A percentile compares a stretch with the other conserved stretches of the same genome.
phyloP scores from a whole-genome alignment of 495 filamentous ascomycete species.

The Filosporella fistucella region DNA sequence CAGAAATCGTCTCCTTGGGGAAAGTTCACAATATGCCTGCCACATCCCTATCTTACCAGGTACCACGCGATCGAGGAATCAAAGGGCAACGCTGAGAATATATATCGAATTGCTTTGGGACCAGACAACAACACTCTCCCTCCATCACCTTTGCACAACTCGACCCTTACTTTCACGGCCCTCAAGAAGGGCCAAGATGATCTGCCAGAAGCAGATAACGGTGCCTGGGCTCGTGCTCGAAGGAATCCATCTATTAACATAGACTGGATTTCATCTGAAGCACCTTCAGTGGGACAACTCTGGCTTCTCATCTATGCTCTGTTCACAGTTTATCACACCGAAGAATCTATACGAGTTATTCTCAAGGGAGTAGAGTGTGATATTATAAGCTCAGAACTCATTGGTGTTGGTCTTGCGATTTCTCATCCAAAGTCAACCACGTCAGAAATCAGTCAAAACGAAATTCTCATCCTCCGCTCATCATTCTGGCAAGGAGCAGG shows the following conservation, averaged over 20 bases:
- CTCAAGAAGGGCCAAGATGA: background rate
- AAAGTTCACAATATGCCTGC: too few relatives aligned
- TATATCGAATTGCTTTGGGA: too few relatives aligned
- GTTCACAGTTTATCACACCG: conserved; percentile 47
- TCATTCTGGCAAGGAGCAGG: conserved; percentile 69
- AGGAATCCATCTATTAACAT: conserved; percentile 34
- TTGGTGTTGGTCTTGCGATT: conserved; percentile 46
- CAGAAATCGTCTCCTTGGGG: too few relatives aligned
- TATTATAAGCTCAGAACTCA: conserved; percentile 41
- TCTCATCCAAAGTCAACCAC: conserved; percentile 33
- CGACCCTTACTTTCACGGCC: too few relatives aligned
- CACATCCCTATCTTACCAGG: too few relatives aligned
- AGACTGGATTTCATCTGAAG: conserved; percentile 29
- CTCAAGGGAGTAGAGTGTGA: conserved; percentile 33
- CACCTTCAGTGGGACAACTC: conserved; percentile 52
- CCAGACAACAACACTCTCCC: too few relatives aligned
- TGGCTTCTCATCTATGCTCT: conserved; percentile 59
- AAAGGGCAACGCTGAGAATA: too few relatives aligned
- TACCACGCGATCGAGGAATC: too few relatives aligned
- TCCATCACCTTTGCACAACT: too few relatives aligned
- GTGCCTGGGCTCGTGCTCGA: conserved; percentile 38
- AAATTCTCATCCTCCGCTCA: conserved; percentile 8
- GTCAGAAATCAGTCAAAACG: conserved; percentile 1
- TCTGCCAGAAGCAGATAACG: conserved; percentile 30
- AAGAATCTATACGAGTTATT: conserved; percentile 41